Evolutionary conservation across 345 rosid species (phyloP).

Genomic region (Gossypium ekmanianum): DNA sequence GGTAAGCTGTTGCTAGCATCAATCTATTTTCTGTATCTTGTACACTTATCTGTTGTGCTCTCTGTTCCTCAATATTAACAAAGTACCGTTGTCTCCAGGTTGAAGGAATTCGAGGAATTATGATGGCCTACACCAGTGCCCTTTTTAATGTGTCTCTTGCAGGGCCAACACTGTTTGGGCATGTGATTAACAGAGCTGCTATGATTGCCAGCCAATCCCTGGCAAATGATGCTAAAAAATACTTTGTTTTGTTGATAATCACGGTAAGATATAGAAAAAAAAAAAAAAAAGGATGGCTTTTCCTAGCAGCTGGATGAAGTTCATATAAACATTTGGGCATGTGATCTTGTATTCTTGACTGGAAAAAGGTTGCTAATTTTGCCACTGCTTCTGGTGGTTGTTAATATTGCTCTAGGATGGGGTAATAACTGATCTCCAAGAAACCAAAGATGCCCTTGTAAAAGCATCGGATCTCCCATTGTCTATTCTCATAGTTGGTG

Average conservation of each 20-base stretch:
- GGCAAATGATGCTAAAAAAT: slow-evolving; percentile 56
- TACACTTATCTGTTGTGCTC: not conserved
- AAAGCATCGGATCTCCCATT: slow-evolving; percentile 90
- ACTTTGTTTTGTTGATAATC: slow-evolving; percentile 78
- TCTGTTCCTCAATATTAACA: not conserved
- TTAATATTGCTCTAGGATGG: slow-evolving; percentile 58
- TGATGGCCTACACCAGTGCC: slow-evolving; percentile 74
- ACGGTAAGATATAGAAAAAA: slow-evolving; percentile 49
- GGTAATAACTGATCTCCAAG: slow-evolving; percentile 92
- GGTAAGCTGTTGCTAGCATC: slow-evolving; percentile 35
- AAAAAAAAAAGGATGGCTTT: not conserved
- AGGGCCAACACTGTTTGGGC: slow-evolving; percentile 94
- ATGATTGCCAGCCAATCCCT: slow-evolving; percentile 68
- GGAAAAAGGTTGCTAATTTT: slow-evolving; percentile 11
- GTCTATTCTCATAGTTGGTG: slow-evolving; percentile 90
- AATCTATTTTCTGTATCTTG: not conserved
- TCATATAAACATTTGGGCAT: not conserved
- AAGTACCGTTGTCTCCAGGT: not conserved
- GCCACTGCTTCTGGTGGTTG: not conserved
- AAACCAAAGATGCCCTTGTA: slow-evolving; percentile 85
- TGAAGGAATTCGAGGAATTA: slow-evolving; percentile 77
- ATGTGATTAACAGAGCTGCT: slow-evolving; percentile 71
- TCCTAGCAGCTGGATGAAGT: not conserved
- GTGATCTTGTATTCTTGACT: not conserved
- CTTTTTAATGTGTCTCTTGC: slow-evolving; percentile 90